Evolutionary conservation across 257 asterid species (phyloP).

Genomic region (Leptodermis oblonga): DNA sequence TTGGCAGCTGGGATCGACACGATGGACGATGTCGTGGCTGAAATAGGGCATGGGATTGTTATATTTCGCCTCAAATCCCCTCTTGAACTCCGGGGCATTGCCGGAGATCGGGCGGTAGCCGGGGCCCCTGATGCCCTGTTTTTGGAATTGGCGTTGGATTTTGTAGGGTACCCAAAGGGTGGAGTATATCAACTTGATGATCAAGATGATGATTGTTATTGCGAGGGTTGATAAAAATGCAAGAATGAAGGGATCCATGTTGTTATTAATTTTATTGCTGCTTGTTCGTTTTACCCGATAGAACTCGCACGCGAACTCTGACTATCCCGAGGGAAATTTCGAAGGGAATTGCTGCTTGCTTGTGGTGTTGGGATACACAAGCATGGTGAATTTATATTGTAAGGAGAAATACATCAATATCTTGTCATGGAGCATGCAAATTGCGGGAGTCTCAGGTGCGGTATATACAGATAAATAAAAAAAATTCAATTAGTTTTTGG

Average conservation of each 20-base stretch:
- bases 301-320: no score
- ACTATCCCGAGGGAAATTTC: no score
- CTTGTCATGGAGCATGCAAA: no score
- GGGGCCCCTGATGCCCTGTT: constrained; percentile 40
- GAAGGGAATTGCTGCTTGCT: no score
- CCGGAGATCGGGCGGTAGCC: constrained; percentile 32
- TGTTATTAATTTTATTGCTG: no score
- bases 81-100: constrained; percentile 28
- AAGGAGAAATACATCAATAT: no score
- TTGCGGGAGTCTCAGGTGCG: no score
- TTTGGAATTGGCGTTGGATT: constrained; percentile 25
- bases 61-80: constrained; percentile 27
- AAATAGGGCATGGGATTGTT: constrained; percentile 23
- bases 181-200: constrained; percentile 22
- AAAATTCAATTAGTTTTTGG: no score
- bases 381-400: no score
- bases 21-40: constrained; percentile 27
- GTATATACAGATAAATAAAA: no score
- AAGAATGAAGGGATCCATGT: constrained; percentile 6
- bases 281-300: no score
- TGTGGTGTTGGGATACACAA: no score
- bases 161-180: constrained; percentile 25
- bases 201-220: constrained; percentile 4
- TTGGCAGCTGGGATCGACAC: constrained; percentile 37
- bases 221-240: neutral